Evolutionary conservation across 192 early-diverging fungal genomes (phyloP), one percentile per base, ranked within the genome.

Genomic region (Spizellomyces sp.): DNA sequence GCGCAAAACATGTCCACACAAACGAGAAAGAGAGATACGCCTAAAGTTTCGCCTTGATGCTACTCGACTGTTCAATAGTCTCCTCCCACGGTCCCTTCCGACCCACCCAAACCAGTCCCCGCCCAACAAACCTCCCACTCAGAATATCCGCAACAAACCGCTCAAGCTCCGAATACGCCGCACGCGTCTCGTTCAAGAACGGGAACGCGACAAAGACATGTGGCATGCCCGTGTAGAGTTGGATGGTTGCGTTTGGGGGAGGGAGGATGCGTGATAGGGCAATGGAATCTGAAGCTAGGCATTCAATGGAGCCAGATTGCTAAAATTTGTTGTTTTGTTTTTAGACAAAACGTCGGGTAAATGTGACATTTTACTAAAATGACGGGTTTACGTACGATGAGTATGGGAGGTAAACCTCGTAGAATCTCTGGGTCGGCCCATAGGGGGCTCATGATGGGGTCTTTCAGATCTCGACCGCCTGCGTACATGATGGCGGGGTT

Each of bases 281-380:
- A 56, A 56, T n/a, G 22, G n/a, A 19, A 22, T 56, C 54, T 56
- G 54, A 56, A 0, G 54, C 54, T 22, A 56, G 22, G n/a, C n/a
- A n/a, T 56, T 56, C 54, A 56, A 56, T 56, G 7, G n/a, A 19
- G 54, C 54, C 54, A 22, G 54, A 19, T 56, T 56, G 54, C 54
- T 56, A 56, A 22, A 36, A 36, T 36, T 2, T 36, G 27, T 36
- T 36, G 0, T 36, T 36, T 36, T 0, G 27, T 36, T 36, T 36
- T 36, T 36, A 36, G 27, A 36, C 0, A 36, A 36, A 36, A 36
- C 3, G 27, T 0, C 3, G 27, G 27, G 27, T 36, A 3, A 0
- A 36, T 36, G 27, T 36, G 27, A 36, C 27, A 36, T 0, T 0
- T 36, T 2, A 0, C 3, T 36, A 3, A 36, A 36, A 2, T 36